Percentiles rank a stretch among this genome's conserved stretches.
Conservation (phyloP, 2,329 filamentous ascomycete species). For the Zasmidium angulare region DNA sequence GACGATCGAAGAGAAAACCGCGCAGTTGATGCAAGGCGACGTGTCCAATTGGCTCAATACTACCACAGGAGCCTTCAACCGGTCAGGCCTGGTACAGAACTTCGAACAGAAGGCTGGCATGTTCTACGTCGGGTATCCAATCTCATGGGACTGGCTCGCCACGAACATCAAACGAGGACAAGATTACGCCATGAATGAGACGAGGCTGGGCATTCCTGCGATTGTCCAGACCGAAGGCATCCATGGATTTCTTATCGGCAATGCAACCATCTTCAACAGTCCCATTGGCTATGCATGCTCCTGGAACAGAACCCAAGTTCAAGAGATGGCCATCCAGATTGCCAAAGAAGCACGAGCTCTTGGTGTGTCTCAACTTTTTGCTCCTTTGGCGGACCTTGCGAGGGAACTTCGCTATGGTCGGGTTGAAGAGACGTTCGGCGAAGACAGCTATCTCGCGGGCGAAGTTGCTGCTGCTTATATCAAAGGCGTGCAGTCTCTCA, state of each 20-base stretch:
- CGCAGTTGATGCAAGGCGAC: slow-evolving; percentile 65
- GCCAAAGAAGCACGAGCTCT: slow-evolving; percentile 65
- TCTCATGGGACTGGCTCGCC: slow-evolving; percentile 63
- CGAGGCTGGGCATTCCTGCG: slow-evolving; percentile 68
- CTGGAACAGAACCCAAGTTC: slow-evolving; percentile 64
- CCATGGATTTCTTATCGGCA: slow-evolving; percentile 69
- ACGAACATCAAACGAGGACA: slow-evolving; percentile 65
- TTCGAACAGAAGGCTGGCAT: slow-evolving; percentile 66
- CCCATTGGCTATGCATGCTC: slow-evolving; percentile 72
- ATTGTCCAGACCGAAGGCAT: slow-evolving; percentile 74
- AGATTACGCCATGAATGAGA: slow-evolving; percentile 67
- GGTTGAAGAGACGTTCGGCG: slow-evolving; percentile 72
- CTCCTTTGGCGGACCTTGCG: slow-evolving; percentile 68
- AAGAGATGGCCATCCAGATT: slow-evolving; percentile 67
- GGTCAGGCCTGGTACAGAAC: slow-evolving; percentile 64
- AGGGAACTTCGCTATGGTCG: slow-evolving; percentile 70
- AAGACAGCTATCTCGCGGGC: slow-evolving; percentile 67
- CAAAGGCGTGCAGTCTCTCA: slow-evolving; percentile 61
- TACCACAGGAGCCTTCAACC: slow-evolving; percentile 66
- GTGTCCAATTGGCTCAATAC: slow-evolving; percentile 72
- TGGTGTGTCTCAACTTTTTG: slow-evolving; percentile 72
- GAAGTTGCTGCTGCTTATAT: slow-evolving; percentile 65
- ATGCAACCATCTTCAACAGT: slow-evolving; percentile 77
- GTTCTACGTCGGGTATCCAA: slow-evolving; percentile 70
- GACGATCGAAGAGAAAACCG: slow-evolving; percentile 72